These are phyloP conservation scores for Leishmania lainsoni DNA, from an alignment of 208 protist genomes.

Conservation along the genomic window DNA sequence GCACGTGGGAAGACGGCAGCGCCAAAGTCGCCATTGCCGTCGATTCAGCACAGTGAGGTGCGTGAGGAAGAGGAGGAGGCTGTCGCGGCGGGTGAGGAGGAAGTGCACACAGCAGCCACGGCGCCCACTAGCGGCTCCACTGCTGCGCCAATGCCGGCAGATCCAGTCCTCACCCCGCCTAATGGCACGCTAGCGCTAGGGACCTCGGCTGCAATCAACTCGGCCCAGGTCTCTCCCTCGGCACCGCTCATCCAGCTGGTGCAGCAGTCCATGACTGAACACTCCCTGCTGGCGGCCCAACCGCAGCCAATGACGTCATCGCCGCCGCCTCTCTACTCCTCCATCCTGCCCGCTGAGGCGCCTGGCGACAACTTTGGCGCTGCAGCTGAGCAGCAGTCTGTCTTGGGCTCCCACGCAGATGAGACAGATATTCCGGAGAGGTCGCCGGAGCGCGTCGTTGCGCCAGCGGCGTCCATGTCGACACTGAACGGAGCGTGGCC, in stretches of 20 bases:
- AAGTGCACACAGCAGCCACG: not conserved
- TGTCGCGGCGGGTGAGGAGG: not conserved
- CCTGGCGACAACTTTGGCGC: not conserved
- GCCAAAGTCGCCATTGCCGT: not conserved
- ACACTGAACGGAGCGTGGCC: constrained; percentile 17
- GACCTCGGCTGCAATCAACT: not conserved
- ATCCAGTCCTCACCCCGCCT: not conserved
- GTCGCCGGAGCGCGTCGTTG: constrained; percentile 29
- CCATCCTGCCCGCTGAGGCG: not conserved
- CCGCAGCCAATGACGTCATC: not conserved
- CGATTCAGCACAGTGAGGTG: not conserved
- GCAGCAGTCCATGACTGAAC: not conserved
- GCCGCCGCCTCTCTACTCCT: not conserved
- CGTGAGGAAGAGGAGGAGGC: not conserved
- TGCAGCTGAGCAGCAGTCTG: not conserved
- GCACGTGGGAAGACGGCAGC: not conserved
- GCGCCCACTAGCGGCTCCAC: not conserved
- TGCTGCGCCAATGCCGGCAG: not conserved
- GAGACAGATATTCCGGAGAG: not conserved
- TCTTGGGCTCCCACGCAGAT: not conserved
- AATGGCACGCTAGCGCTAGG: not conserved
- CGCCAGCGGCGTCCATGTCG: constrained; percentile 17
- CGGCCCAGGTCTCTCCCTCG: not conserved
- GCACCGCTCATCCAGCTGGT: not conserved
- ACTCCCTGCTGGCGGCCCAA: not conserved